Percentiles rank a stretch among this genome's conserved stretches.
Conservation (phyloP, 2,329 filamentous ascomycete species). For the Aspergillus sp. region DNA sequence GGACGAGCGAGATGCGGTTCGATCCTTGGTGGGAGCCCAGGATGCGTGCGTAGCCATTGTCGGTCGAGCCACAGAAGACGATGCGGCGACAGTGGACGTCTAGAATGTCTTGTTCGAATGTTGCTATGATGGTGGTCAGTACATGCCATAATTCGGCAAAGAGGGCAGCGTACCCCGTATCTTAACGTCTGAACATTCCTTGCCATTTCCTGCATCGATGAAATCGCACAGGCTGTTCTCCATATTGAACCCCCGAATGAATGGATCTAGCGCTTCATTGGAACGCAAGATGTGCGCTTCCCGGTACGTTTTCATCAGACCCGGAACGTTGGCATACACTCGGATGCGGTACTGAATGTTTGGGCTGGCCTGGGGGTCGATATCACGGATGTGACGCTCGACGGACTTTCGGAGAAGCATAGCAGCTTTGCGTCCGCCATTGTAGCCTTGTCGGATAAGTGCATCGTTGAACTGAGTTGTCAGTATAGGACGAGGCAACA, state of each 20-base stretch:
- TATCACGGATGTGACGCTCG: slow-evolving; percentile 25
- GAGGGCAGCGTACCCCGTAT: slow-evolving; percentile 37
- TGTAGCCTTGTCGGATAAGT: slow-evolving; percentile 32
- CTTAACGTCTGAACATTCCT: slow-evolving; percentile 48
- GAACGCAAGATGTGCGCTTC: slow-evolving; percentile 30
- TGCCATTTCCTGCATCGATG: slow-evolving; percentile 47
- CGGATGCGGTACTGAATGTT: slow-evolving; percentile 36
- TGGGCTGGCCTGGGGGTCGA: slow-evolving; percentile 20
- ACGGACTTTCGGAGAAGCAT: slow-evolving; percentile 29
- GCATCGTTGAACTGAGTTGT: slow-evolving; percentile 35
- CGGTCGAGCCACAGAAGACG: slow-evolving; percentile 46
- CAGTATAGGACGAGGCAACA: not conserved
- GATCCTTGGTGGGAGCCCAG: slow-evolving; percentile 36
- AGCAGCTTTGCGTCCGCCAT: slow-evolving; percentile 35
- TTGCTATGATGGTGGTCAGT: slow-evolving; percentile 24
- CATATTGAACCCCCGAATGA: slow-evolving; percentile 49
- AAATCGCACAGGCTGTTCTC: slow-evolving; percentile 41
- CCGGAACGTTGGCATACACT: slow-evolving; percentile 44
- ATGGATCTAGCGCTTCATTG: slow-evolving; percentile 31
- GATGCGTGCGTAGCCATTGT: slow-evolving; percentile 48
- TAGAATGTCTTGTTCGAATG: slow-evolving; percentile 34
- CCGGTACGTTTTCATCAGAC: slow-evolving; percentile 39
- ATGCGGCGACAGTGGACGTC: slow-evolving; percentile 46
- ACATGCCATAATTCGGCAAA: not conserved
- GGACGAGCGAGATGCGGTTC: slow-evolving; percentile 40